phyloP scores from a whole-genome alignment of 78 protist genomes.

The Dictyostelium intermedium region DNA sequence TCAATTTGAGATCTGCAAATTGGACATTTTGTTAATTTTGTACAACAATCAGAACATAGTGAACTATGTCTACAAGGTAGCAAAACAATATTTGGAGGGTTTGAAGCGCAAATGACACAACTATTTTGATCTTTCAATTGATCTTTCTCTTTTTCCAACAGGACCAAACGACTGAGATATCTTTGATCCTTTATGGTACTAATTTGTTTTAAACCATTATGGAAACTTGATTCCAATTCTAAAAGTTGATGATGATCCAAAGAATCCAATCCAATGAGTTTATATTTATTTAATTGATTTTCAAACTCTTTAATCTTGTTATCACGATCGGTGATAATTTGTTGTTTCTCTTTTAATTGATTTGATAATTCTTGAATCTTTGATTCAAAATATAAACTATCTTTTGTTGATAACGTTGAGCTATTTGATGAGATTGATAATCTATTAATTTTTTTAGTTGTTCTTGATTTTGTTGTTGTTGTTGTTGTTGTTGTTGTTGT shows the following conservation, averaged over 20 bases:
- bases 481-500: background rate
- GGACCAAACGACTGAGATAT: background rate
- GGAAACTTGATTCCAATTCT: background rate
- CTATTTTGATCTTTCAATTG: constrained; percentile 33
- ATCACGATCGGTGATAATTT: background rate
- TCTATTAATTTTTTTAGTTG: background rate
- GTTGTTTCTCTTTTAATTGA: background rate
- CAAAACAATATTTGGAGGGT: constrained; percentile 22
- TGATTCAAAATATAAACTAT: background rate
- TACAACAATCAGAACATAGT: constrained; percentile 14
- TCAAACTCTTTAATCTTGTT: background rate
- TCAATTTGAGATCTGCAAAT: constrained; percentile 1
- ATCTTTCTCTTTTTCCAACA: constrained; percentile 28
- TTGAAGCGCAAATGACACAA: constrained; percentile 40
- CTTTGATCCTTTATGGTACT: constrained; percentile 5
- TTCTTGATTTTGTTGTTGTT: no score
- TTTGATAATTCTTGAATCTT: background rate
- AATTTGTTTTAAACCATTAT: background rate
- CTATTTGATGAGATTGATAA: background rate
- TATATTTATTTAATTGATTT: background rate
- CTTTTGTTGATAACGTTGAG: background rate
- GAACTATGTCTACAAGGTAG: constrained; percentile 25
- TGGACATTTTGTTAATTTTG: constrained; percentile 16
- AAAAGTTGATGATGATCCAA: background rate
- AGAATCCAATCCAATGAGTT: background rate